These are phyloP conservation scores for Aleurites moluccanus DNA, from an alignment of 441 rosid genomes.

Conservation along the genomic window DNA sequence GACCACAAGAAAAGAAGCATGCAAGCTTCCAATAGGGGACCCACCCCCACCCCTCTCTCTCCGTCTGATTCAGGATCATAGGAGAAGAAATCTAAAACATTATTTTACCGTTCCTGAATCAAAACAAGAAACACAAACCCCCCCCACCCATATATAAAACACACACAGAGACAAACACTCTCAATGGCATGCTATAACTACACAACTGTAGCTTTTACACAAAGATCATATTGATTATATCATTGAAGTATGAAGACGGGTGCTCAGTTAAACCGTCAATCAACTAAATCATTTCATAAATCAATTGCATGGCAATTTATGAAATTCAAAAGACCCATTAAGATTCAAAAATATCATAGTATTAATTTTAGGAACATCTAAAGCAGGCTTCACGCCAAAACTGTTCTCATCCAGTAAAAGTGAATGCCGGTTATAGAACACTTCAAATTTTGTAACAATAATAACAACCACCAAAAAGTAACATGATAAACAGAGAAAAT, in stretches of 20 bases:
- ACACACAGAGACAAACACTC: neutral
- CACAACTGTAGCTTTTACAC: neutral
- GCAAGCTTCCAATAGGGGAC: too few species aligned
- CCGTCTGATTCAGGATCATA: too few species aligned
- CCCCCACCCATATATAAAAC: neutral
- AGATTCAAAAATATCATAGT: neutral
- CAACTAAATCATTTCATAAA: neutral
- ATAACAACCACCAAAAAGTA: neutral
- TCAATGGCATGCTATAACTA: neutral
- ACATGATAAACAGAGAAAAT: neutral
- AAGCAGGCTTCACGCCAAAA: neutral
- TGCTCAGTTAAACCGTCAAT: neutral
- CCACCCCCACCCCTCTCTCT: neutral
- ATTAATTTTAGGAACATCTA: neutral
- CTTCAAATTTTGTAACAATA: too few species aligned
- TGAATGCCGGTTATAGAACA: neutral
- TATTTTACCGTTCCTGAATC: neutral
- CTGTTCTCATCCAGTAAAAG: neutral
- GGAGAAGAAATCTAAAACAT: too few species aligned
- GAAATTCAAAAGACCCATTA: neutral
- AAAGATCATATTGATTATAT: neutral
- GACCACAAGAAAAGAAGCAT: too few species aligned
- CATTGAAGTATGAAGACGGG: neutral
- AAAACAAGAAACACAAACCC: too few species aligned
- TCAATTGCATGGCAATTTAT: neutral